Evolutionary conservation across 352 stramenopile genomes (phyloP), one percentile per base, ranked within the genome.

Genomic region (Thalassiosira allenii): DNA sequence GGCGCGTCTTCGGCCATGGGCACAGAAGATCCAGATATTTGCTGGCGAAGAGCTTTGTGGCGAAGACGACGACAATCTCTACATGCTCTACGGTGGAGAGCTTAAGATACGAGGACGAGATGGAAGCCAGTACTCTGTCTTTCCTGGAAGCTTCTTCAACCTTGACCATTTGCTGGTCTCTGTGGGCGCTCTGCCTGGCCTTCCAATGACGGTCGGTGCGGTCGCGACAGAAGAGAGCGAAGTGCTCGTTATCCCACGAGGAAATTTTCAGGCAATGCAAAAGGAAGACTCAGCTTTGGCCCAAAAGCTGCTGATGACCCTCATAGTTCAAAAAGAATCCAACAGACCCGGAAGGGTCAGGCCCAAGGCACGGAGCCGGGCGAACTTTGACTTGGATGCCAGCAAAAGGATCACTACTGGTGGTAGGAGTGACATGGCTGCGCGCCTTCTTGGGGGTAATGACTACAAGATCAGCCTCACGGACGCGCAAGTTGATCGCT

Each of bases 11-110:
- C 56, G 32, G 6, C 56, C 56, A 17, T 65, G 56, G 56, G 29
- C n/a, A 22, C 8, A 65, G n/a, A 65, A 29, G n/a, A 27, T 65
- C 20, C 41, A 20, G 23, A 4, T 65, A 23, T 22, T 17, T 2
- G 29, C 6, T 22, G 56, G 56, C 2, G 56, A 65, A 17, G 30
- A 65, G 23, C 30, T 65, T 8, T 37, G 56, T 51, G 56, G 30
- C 6, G n/a, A 22, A 3, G 61, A 70, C n/a, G 61, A 61, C 63
- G 61, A 61, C 61, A 70, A 70, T 32, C 41, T 70, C 11, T 70
- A 61, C 41, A 44, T 61, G 22, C 29, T 56, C 23, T 70, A 70
- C 33, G 14, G 20, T 20, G 47, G 61, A 1, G 47, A 70, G 47
- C 9, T 61, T 4, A 20, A 70, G 33, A 52, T 61, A 23, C 25